Base-by-base conservation (phyloP, 495 filamentous ascomycete genomes). In the Talaromyces borbonicus region DNA sequence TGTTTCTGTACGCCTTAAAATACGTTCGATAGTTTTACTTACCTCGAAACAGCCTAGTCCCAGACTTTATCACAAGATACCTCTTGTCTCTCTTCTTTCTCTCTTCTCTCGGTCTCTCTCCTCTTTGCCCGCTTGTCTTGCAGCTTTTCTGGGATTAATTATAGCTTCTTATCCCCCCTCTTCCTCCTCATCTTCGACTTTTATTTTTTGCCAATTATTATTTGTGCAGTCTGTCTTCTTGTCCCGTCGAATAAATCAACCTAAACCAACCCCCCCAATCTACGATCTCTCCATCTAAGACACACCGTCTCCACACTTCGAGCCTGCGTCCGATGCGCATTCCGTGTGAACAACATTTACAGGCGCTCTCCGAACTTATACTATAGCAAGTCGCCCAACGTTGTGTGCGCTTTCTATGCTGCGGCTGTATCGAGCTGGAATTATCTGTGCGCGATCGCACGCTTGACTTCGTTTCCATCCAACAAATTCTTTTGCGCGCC, bases 81-180 rank as follows among this genome's bases (percentile, higher is more conserved):
- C n/a, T 23, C 36, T 12, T 30, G 27, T 30, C n/a, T n/a, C n/a
- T 30, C 35, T 14, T 20, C 16, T 5, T 6, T 6, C 35, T 5
- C 35, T 20, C 35, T 14, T 39, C 35, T 15, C 8, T 30, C 40
- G 2, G 16, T 18, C 41, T 11, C 9, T 32, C 41, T 45, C 25
- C 42, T 23, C 25, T 27, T 45, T 12, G 42, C 30, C 42, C 42
- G 30, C 42, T 19, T 19, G 19, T 16, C 6, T 31, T 26, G 24
- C 20, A 31, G 30, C 32, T 35, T n/a, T n/a, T n/a, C n/a, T n/a
- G n/a, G n/a, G 42, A 45, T 35, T 35, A 31, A 31, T 35, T 45
- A 20, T 31, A 31, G 42, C 26, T 45, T 45, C 24, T 31, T 26
- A 14, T 22, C 30, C 26, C 42, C 30, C 42, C 32, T 15, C 35